A percentile compares a stretch with the other conserved stretches of the same genome.
Evolutionary conservation across 495 filamentous ascomycete species (phyloP).

Genomic region (Ramalina intermedia): DNA sequence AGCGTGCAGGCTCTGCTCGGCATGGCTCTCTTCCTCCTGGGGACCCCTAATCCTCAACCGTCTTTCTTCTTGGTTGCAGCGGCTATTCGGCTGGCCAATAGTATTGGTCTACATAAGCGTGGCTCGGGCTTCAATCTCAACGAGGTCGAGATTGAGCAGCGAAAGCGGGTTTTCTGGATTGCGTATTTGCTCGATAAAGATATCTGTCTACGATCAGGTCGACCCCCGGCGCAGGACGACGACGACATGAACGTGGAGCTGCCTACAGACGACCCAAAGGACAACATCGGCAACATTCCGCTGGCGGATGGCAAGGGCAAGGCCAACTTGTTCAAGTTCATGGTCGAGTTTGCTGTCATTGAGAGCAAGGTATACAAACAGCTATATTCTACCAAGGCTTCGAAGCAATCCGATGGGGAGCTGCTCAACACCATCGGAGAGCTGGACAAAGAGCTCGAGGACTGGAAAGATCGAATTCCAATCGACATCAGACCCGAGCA

Average conservation of each 20-base stretch:
- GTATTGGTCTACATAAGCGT: slow-evolving; percentile 87
- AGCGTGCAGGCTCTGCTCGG: slow-evolving; percentile 94
- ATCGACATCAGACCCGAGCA: slow-evolving; percentile 88
- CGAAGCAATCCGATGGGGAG: slow-evolving; percentile 85
- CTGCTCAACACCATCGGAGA: slow-evolving; percentile 92
- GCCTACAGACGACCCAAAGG: slow-evolving; percentile 76
- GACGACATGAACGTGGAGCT: slow-evolving; percentile 98
- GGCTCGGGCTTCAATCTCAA: slow-evolving; percentile 85
- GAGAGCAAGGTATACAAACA: slow-evolving; percentile 88
- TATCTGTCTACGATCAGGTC: slow-evolving; percentile 79
- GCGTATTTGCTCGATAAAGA: slow-evolving; percentile 94
- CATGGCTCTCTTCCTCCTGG: slow-evolving; percentile 92
- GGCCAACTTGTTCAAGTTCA: slow-evolving; percentile 81
- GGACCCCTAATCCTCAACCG: slow-evolving; percentile 92
- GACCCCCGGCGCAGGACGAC: slow-evolving; percentile 89
- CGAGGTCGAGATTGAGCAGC: slow-evolving; percentile 80
- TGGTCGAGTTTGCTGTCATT: slow-evolving; percentile 84
- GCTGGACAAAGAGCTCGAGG: slow-evolving; percentile 81
- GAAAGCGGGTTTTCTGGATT: slow-evolving; percentile 97
- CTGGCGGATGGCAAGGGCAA: slow-evolving; percentile 81
- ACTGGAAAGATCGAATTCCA: slow-evolving; percentile 92
- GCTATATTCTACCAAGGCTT: slow-evolving; percentile 84
- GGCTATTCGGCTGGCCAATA: slow-evolving; percentile 82
- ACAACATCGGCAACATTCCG: slow-evolving; percentile 88
- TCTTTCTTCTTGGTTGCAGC: slow-evolving; percentile 88